Percentiles rank a stretch among this genome's conserved stretches.
Conservation (phyloP, 306 rosid genomes). For the Pachyrhizus erosus region DNA sequence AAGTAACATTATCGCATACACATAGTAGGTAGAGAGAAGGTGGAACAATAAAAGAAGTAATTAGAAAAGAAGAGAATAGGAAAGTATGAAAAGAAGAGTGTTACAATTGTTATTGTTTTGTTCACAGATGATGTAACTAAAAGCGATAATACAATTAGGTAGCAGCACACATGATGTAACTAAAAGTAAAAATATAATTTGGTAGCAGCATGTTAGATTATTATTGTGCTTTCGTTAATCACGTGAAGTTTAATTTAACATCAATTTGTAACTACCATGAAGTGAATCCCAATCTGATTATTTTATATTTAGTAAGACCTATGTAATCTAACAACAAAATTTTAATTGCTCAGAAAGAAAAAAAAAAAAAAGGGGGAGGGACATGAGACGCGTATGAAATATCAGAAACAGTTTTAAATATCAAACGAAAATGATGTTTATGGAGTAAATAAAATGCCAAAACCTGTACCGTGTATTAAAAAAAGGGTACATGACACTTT, state of each 20-base stretch:
- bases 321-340: neutral
- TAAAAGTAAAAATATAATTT: slow-evolving; percentile 8
- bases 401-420: neutral
- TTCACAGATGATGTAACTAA: slow-evolving; percentile 8
- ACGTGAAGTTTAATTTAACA: slow-evolving; percentile 36
- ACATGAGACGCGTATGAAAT: neutral
- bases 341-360: neutral
- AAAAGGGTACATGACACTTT: neutral
- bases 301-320: neutral
- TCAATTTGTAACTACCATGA: slow-evolving; percentile 39
- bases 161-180: slow-evolving; percentile 8
- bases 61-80: neutral
- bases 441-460: slow-evolving; percentile 4
- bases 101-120: slow-evolving; percentile 4
- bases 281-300: neutral
- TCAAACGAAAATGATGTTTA: neutral
- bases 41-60: neutral
- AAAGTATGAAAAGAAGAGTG: neutral
- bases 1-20: neutral
- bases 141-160: slow-evolving; percentile 28
- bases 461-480: neutral
- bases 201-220: slow-evolving; percentile 15
- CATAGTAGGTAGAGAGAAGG: neutral
- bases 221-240: slow-evolving; percentile 32
- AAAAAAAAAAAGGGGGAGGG: neutral